These are phyloP conservation scores for Carex cristatella DNA, from an alignment of 176 grass and related monocot genomes.

Conservation along the genomic window DNA sequence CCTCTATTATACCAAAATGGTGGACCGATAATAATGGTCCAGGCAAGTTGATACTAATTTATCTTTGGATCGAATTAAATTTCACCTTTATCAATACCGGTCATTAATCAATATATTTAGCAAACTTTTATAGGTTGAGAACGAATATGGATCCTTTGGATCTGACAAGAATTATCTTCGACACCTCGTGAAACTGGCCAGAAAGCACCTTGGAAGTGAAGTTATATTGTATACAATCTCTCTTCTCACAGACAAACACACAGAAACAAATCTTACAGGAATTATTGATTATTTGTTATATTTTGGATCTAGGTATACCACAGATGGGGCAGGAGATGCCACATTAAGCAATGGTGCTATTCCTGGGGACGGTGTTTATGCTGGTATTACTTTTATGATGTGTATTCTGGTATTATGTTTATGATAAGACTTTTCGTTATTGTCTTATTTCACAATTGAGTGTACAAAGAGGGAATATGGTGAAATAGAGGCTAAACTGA, in stretches of 20 bases:
- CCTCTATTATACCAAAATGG: constrained; percentile 75
- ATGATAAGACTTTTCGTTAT: background rate
- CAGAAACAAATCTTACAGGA: background rate
- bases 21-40: constrained; percentile 90
- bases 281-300: constrained; percentile 17
- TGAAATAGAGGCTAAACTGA: background rate
- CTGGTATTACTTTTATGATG: constrained; percentile 44
- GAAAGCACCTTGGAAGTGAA: constrained; percentile 63
- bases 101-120: constrained; percentile 27
- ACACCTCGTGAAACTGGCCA: constrained; percentile 63
- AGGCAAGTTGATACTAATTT: constrained; percentile 43
- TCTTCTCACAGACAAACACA: constrained; percentile 16
- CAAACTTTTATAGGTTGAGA: constrained; percentile 64
- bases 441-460: background rate
- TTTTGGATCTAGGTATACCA: constrained; percentile 71
- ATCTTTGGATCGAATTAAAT: background rate
- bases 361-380: constrained; percentile 65
- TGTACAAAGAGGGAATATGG: background rate
- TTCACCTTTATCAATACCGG: constrained; percentile 13
- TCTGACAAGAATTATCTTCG: constrained; percentile 83
- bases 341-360: constrained; percentile 73
- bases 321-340: constrained; percentile 56
- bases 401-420: background rate
- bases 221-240: constrained; percentile 55
- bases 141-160: constrained; percentile 96